These are phyloP conservation scores for Penicillium steckii DNA, from an alignment of 495 filamentous ascomycete genomes.

Conservation along the genomic window DNA sequence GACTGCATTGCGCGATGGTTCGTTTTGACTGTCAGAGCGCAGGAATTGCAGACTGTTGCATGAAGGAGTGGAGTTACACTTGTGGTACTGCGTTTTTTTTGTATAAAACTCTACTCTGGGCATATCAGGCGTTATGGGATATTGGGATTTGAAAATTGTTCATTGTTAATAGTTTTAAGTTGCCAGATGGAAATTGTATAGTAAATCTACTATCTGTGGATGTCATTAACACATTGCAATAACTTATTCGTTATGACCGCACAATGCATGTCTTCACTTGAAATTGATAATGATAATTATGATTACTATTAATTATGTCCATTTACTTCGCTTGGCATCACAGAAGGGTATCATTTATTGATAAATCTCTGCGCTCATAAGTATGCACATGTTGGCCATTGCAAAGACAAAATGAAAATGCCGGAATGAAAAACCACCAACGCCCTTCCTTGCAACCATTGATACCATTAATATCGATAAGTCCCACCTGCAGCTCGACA, in stretches of 20 bases:
- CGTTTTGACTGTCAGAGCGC: no score
- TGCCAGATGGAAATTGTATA: no score
- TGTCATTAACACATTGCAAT: not conserved
- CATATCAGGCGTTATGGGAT: conserved; percentile 31
- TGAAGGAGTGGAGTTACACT: conserved; percentile 1
- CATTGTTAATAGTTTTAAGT: not conserved
- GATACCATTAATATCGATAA: not conserved
- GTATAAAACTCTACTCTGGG: conserved; percentile 41
- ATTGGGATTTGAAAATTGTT: not conserved
- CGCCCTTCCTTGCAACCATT: no score
- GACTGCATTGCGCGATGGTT: no score
- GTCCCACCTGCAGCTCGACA: not conserved
- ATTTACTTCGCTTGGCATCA: not conserved
- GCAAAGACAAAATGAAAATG: not conserved
- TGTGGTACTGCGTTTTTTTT: conserved; percentile 9
- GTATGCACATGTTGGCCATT: not conserved
- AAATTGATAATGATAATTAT: no score
- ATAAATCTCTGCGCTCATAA: conserved; percentile 5
- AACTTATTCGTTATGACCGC: no score
- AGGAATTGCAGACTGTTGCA: no score
- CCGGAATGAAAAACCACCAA: not conserved
- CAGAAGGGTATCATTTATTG: conserved; percentile 10
- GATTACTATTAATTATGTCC: not conserved
- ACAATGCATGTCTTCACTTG: no score
- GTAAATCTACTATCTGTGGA: not conserved